Evolutionary conservation across 177 flowering plant genomes (phyloP).

Genomic region (Telopea speciosissima): DNA sequence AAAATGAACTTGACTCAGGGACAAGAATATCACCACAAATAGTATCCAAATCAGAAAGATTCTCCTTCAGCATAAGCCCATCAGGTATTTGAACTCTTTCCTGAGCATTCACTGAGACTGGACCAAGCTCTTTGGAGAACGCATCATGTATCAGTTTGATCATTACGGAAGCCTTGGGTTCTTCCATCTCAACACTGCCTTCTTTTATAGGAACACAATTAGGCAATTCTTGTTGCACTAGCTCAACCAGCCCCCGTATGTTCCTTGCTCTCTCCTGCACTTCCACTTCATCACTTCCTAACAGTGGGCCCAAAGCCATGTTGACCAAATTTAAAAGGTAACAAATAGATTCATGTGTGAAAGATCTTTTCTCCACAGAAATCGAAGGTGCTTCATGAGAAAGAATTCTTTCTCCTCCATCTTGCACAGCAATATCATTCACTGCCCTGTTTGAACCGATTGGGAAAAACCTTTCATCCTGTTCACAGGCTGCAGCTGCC

Average conservation of each 20-base stretch:
- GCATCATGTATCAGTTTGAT: constrained; percentile 40
- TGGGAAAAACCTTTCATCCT: constrained; percentile 31
- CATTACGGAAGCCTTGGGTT: constrained; percentile 27
- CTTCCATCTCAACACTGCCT: constrained; percentile 19
- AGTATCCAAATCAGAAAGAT: constrained; percentile 60
- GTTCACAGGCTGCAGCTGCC: constrained; percentile 17
- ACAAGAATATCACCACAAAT: constrained; percentile 46
- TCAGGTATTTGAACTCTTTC: constrained; percentile 73
- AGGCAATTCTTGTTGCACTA: constrained; percentile 41
- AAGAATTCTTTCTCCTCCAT: constrained; percentile 14
- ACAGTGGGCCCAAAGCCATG: constrained; percentile 51
- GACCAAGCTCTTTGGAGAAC: constrained; percentile 69
- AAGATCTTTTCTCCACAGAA: constrained; percentile 17
- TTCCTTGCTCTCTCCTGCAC: constrained; percentile 70
- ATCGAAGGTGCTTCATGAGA: constrained; percentile 21
- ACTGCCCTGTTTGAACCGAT: constrained; percentile 15
- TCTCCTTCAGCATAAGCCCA: constrained; percentile 56
- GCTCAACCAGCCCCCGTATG: constrained; percentile 56
- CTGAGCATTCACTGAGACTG: constrained; percentile 69
- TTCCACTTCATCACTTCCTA: constrained; percentile 66
- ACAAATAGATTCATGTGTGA: constrained; percentile 41
- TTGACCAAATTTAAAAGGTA: constrained; percentile 45
- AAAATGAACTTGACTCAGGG: constrained; percentile 37
- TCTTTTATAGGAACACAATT: constrained; percentile 25
- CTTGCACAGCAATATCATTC: constrained; percentile 19